phyloP scores from a whole-genome alignment of 2,329 filamentous ascomycete genomes.

The Sporothrix mexicana region DNA sequence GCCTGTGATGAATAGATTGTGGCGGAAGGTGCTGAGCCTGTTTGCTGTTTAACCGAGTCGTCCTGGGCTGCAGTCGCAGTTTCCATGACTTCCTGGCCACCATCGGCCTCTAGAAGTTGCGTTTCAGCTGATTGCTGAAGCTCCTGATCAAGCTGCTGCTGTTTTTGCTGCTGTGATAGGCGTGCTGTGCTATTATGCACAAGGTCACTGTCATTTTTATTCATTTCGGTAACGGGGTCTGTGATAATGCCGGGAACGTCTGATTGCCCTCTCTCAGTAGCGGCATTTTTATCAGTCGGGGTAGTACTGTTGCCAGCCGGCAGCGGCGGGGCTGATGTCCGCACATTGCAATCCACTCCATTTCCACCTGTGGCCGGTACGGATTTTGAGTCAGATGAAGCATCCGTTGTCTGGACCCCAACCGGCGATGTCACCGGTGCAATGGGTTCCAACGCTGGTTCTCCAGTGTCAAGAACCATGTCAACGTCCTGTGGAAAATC shows the following conservation, averaged over 20 bases:
- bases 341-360: no score
- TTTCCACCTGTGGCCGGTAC: no score
- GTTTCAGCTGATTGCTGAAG: constrained; percentile 28
- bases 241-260: no score
- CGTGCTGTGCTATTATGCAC: background rate
- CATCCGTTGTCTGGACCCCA: no score
- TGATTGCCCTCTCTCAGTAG: background rate
- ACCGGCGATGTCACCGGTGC: background rate
- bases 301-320: background rate
- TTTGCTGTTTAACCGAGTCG: background rate
- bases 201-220: no score
- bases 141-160: constrained; percentile 31
- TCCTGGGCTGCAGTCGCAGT: background rate
- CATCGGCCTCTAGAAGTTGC: constrained; percentile 25
- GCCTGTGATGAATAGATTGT: constrained; percentile 48
- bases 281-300: background rate
- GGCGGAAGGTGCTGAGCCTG: background rate
- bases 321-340: no score
- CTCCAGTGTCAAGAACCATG: constrained; percentile 51
- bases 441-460: constrained; percentile 44
- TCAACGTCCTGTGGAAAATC: constrained; percentile 38
- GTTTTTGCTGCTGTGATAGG: constrained; percentile 27
- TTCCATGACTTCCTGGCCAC: background rate
- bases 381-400: no score
- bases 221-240: no score